Evolutionary conservation across 2,329 filamentous ascomycete species (phyloP).

Genomic region (Myriangium duriaei): DNA sequence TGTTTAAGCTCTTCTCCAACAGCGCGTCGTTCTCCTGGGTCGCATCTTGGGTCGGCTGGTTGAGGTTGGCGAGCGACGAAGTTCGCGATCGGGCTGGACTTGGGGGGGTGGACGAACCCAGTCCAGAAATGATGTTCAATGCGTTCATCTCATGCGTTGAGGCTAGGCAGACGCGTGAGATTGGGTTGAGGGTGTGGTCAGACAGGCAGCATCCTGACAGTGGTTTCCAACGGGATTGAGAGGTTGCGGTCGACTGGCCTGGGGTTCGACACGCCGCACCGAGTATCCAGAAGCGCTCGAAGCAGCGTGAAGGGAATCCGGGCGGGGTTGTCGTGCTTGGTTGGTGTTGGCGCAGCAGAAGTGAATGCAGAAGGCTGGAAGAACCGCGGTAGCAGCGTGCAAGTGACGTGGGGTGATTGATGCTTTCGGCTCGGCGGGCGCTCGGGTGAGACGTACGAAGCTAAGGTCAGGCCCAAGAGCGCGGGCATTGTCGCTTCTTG

Average conservation of each 20-base stretch:
- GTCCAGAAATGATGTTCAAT: conserved; percentile 77
- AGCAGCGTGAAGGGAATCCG: too few species aligned
- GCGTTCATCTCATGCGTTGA: conserved; percentile 79
- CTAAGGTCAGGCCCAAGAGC: too few species aligned
- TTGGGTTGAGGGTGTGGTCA: background rate
- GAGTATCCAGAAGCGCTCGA: background rate
- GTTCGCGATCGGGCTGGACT: conserved; percentile 38
- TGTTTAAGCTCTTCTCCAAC: conserved; percentile 3
- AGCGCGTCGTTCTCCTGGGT: background rate
- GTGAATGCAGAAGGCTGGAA: conserved; percentile 2
- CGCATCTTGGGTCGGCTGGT: conserved; percentile 8
- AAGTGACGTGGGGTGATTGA: conserved; percentile 7
- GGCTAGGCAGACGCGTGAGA: background rate
- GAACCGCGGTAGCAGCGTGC: conserved; percentile 4
- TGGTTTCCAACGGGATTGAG: background rate
- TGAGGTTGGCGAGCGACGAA: conserved; percentile 38
- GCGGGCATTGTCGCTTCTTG: conserved; percentile 1
- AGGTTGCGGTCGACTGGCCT: background rate
- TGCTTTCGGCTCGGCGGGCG: too few species aligned
- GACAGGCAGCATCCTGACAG: background rate
- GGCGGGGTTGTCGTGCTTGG: background rate
- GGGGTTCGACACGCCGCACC: background rate
- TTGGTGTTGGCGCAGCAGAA: background rate
- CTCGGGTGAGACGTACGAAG: too few species aligned
- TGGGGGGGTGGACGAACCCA: conserved; percentile 42